A percentile compares a stretch with the other conserved stretches of the same genome.
Conservation (phyloP, 2,329 filamentous ascomycete species). For the Ophiostoma novo-ulmi region DNA sequence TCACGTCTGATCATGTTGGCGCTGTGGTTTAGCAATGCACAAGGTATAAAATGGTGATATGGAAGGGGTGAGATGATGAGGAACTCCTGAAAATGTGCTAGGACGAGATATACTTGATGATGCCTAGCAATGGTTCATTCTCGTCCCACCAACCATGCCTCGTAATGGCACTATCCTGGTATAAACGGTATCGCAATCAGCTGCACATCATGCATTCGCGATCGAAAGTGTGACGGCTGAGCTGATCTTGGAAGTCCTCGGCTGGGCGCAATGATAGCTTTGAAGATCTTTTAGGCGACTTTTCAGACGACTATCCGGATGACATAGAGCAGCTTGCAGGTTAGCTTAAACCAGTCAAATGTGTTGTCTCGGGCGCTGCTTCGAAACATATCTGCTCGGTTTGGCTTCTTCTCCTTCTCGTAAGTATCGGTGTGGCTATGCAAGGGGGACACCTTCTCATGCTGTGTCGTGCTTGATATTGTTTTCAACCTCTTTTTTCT, state of each 20-base stretch:
- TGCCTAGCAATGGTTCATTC: background rate
- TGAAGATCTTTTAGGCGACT: no score
- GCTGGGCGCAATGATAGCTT: no score
- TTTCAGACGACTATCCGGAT: background rate
- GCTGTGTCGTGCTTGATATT: background rate
- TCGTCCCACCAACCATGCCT: background rate
- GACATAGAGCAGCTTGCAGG: background rate
- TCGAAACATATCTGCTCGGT: constrained; percentile 2
- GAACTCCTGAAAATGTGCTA: background rate
- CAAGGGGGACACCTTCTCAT: background rate
- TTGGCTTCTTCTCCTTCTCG: background rate
- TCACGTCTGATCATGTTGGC: background rate
- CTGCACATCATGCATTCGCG: no score
- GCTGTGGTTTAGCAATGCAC: background rate
- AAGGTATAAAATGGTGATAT: background rate
- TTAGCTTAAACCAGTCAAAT: constrained; percentile 9
- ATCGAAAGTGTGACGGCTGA: background rate
- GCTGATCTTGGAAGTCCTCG: no score
- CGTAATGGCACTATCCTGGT: background rate
- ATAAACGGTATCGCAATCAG: background rate
- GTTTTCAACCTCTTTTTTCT: background rate
- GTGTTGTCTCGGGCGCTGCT: background rate
- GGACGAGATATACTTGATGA: background rate
- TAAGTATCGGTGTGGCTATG: background rate
- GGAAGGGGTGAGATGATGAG: background rate